Evolutionary conservation across 495 filamentous ascomycete genomes (phyloP), one percentile per base, ranked within the genome.

Genomic region (Penicillium canescens): DNA sequence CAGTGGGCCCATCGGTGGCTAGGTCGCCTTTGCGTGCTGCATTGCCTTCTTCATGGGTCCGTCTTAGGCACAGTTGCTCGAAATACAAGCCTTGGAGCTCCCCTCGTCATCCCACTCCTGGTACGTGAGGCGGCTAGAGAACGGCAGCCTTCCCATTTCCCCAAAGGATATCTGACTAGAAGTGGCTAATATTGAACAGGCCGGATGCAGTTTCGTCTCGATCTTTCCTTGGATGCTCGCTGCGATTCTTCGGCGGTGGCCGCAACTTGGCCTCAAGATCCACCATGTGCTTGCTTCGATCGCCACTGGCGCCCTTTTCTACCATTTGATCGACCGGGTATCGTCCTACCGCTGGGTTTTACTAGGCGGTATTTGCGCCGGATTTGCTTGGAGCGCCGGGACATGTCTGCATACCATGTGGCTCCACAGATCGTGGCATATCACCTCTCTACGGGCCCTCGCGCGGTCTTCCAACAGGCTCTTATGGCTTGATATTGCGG

Each of bases 271-370:
- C 28, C 43, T 55, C 7, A 55, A 48, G 37, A 8, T 20, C 20
- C 47, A 50, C 37, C 14, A 42, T 50, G 5, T 50, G 35, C 37
- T 50, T 24, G 47, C 47, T 14, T 13, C 14, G 6, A 3, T 41
- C 24, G 47, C 23, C 26, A 33, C 37, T 18, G 43, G 24, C 28
- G 4, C 44, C 43, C 36, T 55, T 18, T 1, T 13, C 14, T 55
- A 55, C 26, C 44, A 55, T 42, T 34, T 55, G 37, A 26, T 42
- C 9, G 26, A 42, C 26, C 37, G 18, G 9, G 26, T 1, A 14
- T 55, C 52, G 12, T 2, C 14, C 20, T 48, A 55, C 38, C 18
- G 44, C 11, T 55, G 52, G 52, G 43, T 47, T 28, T 16, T 55
- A 28, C 44, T 55, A 2, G 44, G 52, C 13, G 26, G 52, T 10